These are phyloP conservation scores for Cetraspora pellucida DNA, from an alignment of 192 early-diverging fungal genomes.

Conservation along the genomic window DNA sequence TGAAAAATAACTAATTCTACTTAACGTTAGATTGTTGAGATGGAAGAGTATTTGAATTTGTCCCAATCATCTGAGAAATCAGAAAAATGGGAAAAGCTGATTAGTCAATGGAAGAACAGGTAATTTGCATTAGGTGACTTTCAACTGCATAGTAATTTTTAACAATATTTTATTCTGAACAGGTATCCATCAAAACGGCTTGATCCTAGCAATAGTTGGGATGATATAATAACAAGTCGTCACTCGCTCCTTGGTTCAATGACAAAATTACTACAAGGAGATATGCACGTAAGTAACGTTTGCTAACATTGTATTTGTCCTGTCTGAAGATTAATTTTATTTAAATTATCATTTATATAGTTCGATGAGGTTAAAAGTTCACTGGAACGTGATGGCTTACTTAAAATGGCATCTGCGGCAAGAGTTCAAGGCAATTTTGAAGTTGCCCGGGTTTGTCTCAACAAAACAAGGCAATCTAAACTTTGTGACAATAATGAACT, in stretches of 20 bases:
- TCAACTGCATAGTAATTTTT: not conserved
- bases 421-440: conserved; percentile 58
- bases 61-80: conserved; percentile 32
- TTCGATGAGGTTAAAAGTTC: conserved; percentile 26
- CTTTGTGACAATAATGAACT: conserved; percentile 36
- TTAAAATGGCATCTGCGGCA: conserved; percentile 60
- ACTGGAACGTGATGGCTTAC: conserved; percentile 36
- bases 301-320: not conserved
- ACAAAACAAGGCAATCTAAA: conserved; percentile 37
- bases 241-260: not conserved
- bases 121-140: not conserved
- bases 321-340: not conserved
- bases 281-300: not conserved
- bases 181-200: conserved; percentile 40
- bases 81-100: not conserved
- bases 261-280: not conserved
- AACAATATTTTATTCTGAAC: not conserved
- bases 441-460: conserved; percentile 56
- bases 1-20: not conserved
- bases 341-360: conserved; percentile 15
- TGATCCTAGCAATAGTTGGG: conserved; percentile 49
- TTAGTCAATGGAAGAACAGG: not conserved
- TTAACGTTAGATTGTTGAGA: conserved; percentile 48
- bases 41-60: conserved; percentile 55
- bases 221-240: conserved; percentile 12